Base-by-base conservation (phyloP, 805 yeast genomes). In the Yarrowia keelungensis region DNA sequence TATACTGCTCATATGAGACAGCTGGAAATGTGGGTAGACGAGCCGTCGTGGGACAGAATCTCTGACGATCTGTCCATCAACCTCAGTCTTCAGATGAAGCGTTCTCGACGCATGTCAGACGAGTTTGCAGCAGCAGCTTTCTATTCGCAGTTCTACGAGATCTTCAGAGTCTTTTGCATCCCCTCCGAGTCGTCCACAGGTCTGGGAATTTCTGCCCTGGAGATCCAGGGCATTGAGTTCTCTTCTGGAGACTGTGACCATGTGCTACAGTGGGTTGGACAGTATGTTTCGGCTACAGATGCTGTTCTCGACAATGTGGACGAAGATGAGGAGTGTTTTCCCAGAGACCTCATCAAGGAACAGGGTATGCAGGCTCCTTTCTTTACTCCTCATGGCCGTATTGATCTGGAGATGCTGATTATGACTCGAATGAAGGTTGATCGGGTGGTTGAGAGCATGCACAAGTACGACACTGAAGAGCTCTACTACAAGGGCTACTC, bases 81-180 rank as follows among this genome's bases (percentile, higher is more conserved):
- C 14, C 50, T 47, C 38, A 47, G 45, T 22, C 67, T 47, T 15
- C 56, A 47, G 12, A 62, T 49, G 67, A 49, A 47, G 7, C 45
- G 56, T n/a, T 47, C 56, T 11, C 38, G 45, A 38, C 43, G 47
- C 12, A 62, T 47, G 67, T 43, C 38, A 7, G 67, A 62, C 22
- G 56, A 47, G 43, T 62, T 16, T 38, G 47, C 56, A 5, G 56
- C 67, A 8, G 46, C 54, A 9, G 47, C 67, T 3, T 62, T 62
- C n/a, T 62, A 62, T 16, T 62, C 45, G 5, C 67, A 62, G 47
- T 62, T 62, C 42, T 62, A 47, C 16, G 67, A 62, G 38, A 14
- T 62, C n/a, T 62, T 62, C 45, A 22, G 67, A 5, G 43, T 51
- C 56, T 36, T 62, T 14, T 62, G 56, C 45, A 46, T 47, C 11